Base-by-base conservation (phyloP, 306 rosid species). In the Cucurbita ficifolia region DNA sequence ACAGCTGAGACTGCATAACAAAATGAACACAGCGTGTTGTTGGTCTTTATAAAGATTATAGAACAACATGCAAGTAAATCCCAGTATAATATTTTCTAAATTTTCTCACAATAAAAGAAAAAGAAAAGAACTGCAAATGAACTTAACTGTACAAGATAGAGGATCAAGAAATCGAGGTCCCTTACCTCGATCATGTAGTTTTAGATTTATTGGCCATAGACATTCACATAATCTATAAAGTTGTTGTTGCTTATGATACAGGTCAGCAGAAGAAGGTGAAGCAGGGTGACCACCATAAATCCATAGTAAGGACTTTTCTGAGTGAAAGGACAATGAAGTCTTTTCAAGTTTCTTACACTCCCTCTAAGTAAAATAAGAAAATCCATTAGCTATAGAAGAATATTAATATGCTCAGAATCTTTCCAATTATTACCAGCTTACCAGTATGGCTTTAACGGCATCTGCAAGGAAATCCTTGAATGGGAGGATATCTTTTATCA, bases 241-340 rank as follows among this genome's bases (percentile, higher is more conserved):
- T 79, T 76, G 85, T 51, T 64, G 81, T 65, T 87, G 86, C 77
- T 87, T 89, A 43, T 79, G 52, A 81, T 84, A 84, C 76, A 94
- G 71, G 75, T 70, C 76, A 76, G 87, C 77, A 21, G 92, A 85
- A 46, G 84, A 59, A 6, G 98, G 94, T 80, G 85, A 76, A 73
- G 77, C 49, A 16, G 98, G 98, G 82, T 90, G 96, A 78, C 98
- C 98, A 45, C 98, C 97, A 85, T 90, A 82, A 75, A 77, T 70
- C 98, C 98, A 94, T 19, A 94, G 76, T 84, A 94, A 78, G 49
- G 97, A 81, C 79, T 87, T 87, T 75, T 88, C 96, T 0, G 79
- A 79, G 74, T 69, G 78, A 40, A 76, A 53, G 42, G 61, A 40
- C 82, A 67, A 80, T 21, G 75, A 79, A 59, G 80, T 72, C 39